Conservation (phyloP, 257 asterid species). For the Solanum peruvianum region DNA sequence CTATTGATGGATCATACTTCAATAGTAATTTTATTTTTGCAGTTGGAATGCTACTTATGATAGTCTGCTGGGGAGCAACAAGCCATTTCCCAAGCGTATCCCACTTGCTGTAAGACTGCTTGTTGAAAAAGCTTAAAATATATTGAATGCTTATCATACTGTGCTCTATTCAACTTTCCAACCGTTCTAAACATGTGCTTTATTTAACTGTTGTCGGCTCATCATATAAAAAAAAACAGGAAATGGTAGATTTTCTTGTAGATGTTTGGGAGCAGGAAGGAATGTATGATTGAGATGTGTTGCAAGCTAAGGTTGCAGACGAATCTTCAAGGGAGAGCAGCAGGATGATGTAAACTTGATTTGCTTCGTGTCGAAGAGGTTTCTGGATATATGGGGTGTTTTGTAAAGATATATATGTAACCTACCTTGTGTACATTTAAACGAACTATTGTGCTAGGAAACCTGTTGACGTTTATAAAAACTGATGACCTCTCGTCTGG, state of each 20-base stretch:
- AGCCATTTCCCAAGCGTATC: slow-evolving; percentile 62
- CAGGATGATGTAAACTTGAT: neutral
- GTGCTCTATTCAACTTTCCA: neutral
- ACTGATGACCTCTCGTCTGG: neutral
- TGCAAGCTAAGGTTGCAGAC: neutral
- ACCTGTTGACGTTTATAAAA: neutral
- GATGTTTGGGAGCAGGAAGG: slow-evolving; percentile 86
- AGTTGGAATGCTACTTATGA: slow-evolving; percentile 87
- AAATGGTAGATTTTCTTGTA: slow-evolving; percentile 76
- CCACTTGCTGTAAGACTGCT: slow-evolving; percentile 62
- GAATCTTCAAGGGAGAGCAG: neutral
- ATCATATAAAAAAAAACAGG: slow-evolving; percentile 29
- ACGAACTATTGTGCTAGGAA: neutral
- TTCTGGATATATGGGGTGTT: neutral
- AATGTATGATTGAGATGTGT: slow-evolving; percentile 40
- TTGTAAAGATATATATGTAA: neutral
- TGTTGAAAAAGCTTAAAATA: neutral
- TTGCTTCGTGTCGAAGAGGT: neutral
- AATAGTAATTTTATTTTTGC: slow-evolving; percentile 35
- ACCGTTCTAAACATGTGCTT: neutral
- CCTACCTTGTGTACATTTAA: neutral
- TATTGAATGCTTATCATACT: neutral
- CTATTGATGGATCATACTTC: slow-evolving; percentile 13
- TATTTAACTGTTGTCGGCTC: neutral
- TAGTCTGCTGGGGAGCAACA: slow-evolving; percentile 69